These are phyloP conservation scores for Termitomyces sp. DNA, from an alignment of 768 basidiomycete species.

Conservation along the genomic window DNA sequence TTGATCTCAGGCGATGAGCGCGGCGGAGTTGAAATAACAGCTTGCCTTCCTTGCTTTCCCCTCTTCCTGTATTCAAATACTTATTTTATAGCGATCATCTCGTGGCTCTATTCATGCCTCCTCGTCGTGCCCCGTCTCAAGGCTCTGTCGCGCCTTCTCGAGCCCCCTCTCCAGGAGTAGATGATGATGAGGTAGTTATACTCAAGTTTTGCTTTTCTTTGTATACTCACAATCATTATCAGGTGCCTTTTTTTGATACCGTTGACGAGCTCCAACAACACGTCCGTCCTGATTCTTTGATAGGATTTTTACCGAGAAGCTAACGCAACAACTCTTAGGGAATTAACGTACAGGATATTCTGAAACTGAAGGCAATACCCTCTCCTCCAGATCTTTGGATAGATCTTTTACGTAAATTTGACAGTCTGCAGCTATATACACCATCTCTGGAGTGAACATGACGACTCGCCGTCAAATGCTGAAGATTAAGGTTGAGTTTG, in stretches of 20 bases:
- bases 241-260: slow-evolving; percentile 67
- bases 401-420: slow-evolving; percentile 4
- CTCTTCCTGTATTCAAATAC: not conserved
- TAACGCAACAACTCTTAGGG: slow-evolving; percentile 50
- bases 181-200: slow-evolving; percentile 34
- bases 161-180: slow-evolving; percentile 35
- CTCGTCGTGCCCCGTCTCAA: slow-evolving; percentile 48
- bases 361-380: slow-evolving; percentile 75
- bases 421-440: slow-evolving; percentile 77
- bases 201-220: not conserved
- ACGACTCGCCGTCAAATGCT: slow-evolving; percentile 84
- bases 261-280: slow-evolving; percentile 86
- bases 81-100: not conserved
- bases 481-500: slow-evolving; percentile 76
- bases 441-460: slow-evolving; percentile 85
- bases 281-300: slow-evolving; percentile 27
- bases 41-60: not conserved
- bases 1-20: not conserved
- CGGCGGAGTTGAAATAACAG: not conserved
- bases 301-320: not conserved
- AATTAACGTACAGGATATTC: slow-evolving; percentile 92
- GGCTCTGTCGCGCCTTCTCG: slow-evolving; percentile 44
- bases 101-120: slow-evolving; percentile 26
- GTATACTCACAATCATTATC: slow-evolving; percentile 1
- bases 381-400: slow-evolving; percentile 1